A percentile compares a stretch with the other conserved stretches of the same genome.
These are phyloP conservation scores for Backusella liffmaniae DNA, from an alignment of 192 early-diverging fungal genomes.

Conservation along the genomic window DNA sequence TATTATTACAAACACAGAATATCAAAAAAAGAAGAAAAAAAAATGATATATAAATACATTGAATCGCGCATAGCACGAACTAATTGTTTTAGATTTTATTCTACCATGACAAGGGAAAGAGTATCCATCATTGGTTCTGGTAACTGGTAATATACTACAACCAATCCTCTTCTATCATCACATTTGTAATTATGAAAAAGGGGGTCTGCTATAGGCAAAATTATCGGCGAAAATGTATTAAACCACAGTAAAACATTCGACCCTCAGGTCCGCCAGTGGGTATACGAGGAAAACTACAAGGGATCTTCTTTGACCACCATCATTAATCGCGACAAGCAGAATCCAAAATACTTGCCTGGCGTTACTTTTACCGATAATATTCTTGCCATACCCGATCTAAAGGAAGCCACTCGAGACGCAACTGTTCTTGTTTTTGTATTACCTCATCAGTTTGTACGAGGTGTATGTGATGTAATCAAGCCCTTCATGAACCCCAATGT, in stretches of 20 bases:
- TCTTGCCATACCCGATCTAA: conserved; percentile 77
- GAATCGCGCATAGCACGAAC: not conserved
- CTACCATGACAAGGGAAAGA: conserved; percentile 57
- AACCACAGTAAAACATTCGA: conserved; percentile 62
- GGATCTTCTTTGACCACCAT: conserved; percentile 82
- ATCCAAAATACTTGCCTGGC: conserved; percentile 84
- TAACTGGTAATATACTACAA: conserved; percentile 70
- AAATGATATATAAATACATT: conserved; percentile 3
- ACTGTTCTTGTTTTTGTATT: conserved; percentile 93
- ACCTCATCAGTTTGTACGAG: conserved; percentile 89
- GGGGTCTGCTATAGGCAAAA: conserved; percentile 91
- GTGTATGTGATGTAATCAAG: conserved; percentile 75
- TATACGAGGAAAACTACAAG: conserved; percentile 89
- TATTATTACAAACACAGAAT: not conserved
- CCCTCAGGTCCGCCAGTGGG: conserved; percentile 87
- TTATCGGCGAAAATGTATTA: conserved; percentile 82
- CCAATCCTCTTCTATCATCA: not conserved
- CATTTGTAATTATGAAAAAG: conserved; percentile 39
- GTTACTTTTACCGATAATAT: conserved; percentile 82
- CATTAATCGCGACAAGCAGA: conserved; percentile 91
- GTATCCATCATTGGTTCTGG: conserved; percentile 92
- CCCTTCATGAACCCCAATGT: conserved; percentile 64
- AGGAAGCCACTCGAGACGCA: conserved; percentile 71
- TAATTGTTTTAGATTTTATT: conserved; percentile 1
- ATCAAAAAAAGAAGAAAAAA: not conserved